These are phyloP conservation scores for Fusarium humuli DNA, from an alignment of 2,329 filamentous ascomycete species.

Conservation along the genomic window DNA sequence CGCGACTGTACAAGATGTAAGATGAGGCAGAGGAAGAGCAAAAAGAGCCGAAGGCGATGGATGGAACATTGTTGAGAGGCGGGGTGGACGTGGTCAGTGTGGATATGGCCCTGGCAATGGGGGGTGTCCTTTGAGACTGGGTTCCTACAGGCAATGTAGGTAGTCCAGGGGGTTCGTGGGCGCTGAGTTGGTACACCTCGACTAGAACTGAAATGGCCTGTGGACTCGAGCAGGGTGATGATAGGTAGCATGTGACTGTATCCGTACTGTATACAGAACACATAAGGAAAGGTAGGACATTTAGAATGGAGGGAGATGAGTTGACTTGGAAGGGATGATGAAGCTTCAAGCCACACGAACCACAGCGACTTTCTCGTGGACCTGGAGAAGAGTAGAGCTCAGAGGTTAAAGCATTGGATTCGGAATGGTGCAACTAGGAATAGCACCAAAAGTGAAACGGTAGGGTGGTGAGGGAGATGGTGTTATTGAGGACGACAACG, in stretches of 20 bases:
- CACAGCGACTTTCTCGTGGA: constrained; percentile 21
- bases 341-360: constrained; percentile 40
- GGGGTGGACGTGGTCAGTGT: constrained; percentile 49
- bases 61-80: constrained; percentile 51
- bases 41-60: constrained; percentile 45
- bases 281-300: constrained; percentile 2
- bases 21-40: constrained; percentile 39
- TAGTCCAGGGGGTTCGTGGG: constrained; percentile 31
- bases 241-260: constrained; percentile 19
- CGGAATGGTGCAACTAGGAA: constrained; percentile 23
- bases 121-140: constrained; percentile 34
- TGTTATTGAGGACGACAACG: constrained; percentile 1
- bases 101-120: constrained; percentile 43
- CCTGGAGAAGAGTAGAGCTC: constrained; percentile 25
- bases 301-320: background rate
- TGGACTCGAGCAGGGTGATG: constrained; percentile 23
- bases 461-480: background rate
- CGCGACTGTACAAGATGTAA: constrained; percentile 33
- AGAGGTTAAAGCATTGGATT: constrained; percentile 23
- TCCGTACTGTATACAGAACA: constrained; percentile 14
- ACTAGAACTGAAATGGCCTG: constrained; percentile 29
- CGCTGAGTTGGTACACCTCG: constrained; percentile 23
- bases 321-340: constrained; percentile 23
- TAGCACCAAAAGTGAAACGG: background rate
- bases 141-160: constrained; percentile 34